phyloP scores from a whole-genome alignment of 495 filamentous ascomycete genomes.

The Lophium mytilinum region DNA sequence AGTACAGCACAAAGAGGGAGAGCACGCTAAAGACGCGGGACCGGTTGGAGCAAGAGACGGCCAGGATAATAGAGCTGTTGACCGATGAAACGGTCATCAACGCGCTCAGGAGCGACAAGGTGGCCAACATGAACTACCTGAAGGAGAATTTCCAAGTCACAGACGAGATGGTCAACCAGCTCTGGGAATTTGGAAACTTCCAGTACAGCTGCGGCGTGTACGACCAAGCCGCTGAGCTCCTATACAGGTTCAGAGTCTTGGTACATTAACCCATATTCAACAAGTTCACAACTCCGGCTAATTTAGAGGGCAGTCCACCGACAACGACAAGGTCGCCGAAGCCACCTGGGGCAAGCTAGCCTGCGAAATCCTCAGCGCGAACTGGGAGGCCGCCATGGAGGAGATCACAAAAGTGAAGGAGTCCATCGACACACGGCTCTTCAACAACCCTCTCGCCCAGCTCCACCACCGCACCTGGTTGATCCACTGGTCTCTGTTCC shows the following conservation, averaged over 20 bases:
- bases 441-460: slow-evolving; percentile 91
- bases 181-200: slow-evolving; percentile 90
- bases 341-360: slow-evolving; percentile 97
- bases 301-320: slow-evolving; percentile 53
- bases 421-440: slow-evolving; percentile 76
- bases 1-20: slow-evolving; percentile 80
- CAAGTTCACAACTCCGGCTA: neutral
- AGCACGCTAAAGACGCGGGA: slow-evolving; percentile 76
- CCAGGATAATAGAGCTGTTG: slow-evolving; percentile 75
- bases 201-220: slow-evolving; percentile 97
- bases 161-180: slow-evolving; percentile 83
- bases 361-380: slow-evolving; percentile 82
- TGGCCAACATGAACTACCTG: slow-evolving; percentile 89
- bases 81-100: slow-evolving; percentile 78
- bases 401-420: slow-evolving; percentile 92
- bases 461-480: slow-evolving; percentile 92
- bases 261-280: slow-evolving; percentile 10
- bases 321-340: slow-evolving; percentile 90
- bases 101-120: slow-evolving; percentile 88
- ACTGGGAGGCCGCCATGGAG: slow-evolving; percentile 94
- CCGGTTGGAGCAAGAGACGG: slow-evolving; percentile 72
- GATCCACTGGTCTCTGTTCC: slow-evolving; percentile 97
- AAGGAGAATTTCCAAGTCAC: slow-evolving; percentile 93
- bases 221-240: slow-evolving; percentile 70
- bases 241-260: slow-evolving; percentile 94